phyloP scores from a whole-genome alignment of 805 yeast species.

The Cyberlindnera lachancei region DNA sequence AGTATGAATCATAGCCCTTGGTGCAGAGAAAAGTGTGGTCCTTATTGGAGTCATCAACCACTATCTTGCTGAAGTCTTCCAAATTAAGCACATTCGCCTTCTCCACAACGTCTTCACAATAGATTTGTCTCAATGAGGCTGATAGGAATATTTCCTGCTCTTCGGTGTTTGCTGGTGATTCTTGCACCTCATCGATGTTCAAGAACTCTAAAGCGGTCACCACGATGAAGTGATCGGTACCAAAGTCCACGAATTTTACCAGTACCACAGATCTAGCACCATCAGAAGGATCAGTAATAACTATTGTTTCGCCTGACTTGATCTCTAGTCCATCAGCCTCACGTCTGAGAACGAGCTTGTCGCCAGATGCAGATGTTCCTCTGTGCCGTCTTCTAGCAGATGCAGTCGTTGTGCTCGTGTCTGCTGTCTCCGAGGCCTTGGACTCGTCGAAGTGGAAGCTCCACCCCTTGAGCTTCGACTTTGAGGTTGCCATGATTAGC shows the following conservation, averaged over 20 bases:
- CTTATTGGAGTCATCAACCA: constrained; percentile 29
- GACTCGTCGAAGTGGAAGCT: constrained; percentile 9
- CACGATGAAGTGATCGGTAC: constrained; percentile 41
- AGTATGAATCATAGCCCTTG: constrained; percentile 27
- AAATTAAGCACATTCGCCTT: constrained; percentile 38
- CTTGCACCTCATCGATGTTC: constrained; percentile 33
- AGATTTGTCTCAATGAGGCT: constrained; percentile 38
- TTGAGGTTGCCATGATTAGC: constrained; percentile 21
- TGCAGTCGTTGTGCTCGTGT: constrained; percentile 2
- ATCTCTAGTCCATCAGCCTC: constrained; percentile 40
- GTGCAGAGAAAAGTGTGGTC: constrained; percentile 25
- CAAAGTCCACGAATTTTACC: constrained; percentile 44
- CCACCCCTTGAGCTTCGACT: constrained; percentile 18
- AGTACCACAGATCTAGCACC: constrained; percentile 36
- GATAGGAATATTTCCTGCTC: constrained; percentile 49
- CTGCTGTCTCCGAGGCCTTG: neutral
- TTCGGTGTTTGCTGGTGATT: constrained; percentile 19
- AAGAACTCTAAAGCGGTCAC: constrained; percentile 41
- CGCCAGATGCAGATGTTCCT: constrained; percentile 6
- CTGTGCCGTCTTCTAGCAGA: constrained; percentile 14
- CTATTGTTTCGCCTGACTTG: constrained; percentile 45
- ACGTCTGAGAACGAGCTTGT: constrained; percentile 26
- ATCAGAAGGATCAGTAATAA: constrained; percentile 30
- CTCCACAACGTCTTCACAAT: constrained; percentile 34
- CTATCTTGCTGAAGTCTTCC: constrained; percentile 27